Base-by-base conservation (phyloP, 139 green algal species). In the Edaphochlamys debaryana region DNA sequence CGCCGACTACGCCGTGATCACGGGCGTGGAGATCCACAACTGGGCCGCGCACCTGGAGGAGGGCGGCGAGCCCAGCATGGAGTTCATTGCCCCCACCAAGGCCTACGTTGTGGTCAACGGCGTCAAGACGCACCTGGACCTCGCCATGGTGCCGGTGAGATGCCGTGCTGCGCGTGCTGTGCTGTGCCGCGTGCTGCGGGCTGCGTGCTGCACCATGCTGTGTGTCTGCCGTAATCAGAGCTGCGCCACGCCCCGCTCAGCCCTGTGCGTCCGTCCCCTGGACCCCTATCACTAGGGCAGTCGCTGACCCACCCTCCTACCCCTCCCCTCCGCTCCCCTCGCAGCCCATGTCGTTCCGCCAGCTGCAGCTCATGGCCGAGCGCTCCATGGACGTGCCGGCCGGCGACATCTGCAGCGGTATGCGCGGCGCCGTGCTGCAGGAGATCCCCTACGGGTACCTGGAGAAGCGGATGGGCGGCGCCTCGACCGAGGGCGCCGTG, bases 1-100 rank as follows among this genome's bases (percentile, higher is more conserved):
- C 52, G 92, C 93, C 30, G 95, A 98, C 90, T 98, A 97, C 74
- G 95, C 95, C 19, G 90, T 97, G 45, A 93, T 94, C 67, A 93
- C 92, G 1, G 95, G 95, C 68, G 85, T 97, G 37, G 93, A 98
- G 89, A 93, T 85, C 42, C 95, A 98, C 90, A 93, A 93, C 87
- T 96, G 91, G 91, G 86, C 86, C 34, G 64, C 81, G 7, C 50
- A 93, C 34, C 92, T 93, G 70, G 82, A 84, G 74, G 87, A 89
- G 34, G 80, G 56, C 25, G 69, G 76, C 70, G 83, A 86, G 13
- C 87, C 87, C 34, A 85, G 69, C 67, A 84, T 97, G 56, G 94
- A 97, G 92, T 96, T 94, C 71, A 87, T 97, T 11, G 86, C 84
- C 27, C 87, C 90, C 56, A 79, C 78, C 79, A 90, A 89, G 54